Evolutionary conservation across 2,329 filamentous ascomycete genomes (phyloP), one percentile per base, ranked within the genome.

Genomic region (Hymenoscyphus occultus): DNA sequence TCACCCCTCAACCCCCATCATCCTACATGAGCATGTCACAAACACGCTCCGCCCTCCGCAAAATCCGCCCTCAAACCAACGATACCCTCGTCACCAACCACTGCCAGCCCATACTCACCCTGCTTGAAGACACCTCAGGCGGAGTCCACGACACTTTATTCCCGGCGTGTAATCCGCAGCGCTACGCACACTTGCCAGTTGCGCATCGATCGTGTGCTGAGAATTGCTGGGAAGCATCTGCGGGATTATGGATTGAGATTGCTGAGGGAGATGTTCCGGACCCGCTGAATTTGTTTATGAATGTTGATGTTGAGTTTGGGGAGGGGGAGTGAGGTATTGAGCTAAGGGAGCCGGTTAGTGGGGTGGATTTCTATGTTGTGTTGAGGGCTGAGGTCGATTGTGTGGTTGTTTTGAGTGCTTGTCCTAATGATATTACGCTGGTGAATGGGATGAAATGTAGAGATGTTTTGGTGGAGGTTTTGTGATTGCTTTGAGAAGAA

Each of bases 61-160:
- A 28, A 28, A 28, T 3, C 28, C 28, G 28, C 28, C 28, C 28
- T 28, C 3, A 28, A 28, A 28, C 2, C 28, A 28, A 67, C 62
- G 22, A 13, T 59, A 13, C 28, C 28, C 54, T 31, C 54, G 7
- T 57, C 54, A 6, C n/a, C 28, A 39, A 39, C 39, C 3, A 57
- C 64, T 5, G 40, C 42, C 16, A 68, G 69, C 39, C 35, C 54
- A 14, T 72, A 39, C 57, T 72, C 19, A 69, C 66, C 1, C 35
- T 72, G 2, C 51, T 58, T 9, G 67, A 72, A 57, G 71, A 72
- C 57, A 71, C 69, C 7, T 69, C 68, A 3, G 42, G 32, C 0
- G 68, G 71, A 0, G 60, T 66, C 19, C 71, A 72, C 48, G 71
- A 72, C 60, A 72, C 68, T 19, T 35, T 71, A 39, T 69, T 72